Evolutionary conservation across 129 eudicot species (phyloP).

Genomic region (Flaveria sonorensis): DNA sequence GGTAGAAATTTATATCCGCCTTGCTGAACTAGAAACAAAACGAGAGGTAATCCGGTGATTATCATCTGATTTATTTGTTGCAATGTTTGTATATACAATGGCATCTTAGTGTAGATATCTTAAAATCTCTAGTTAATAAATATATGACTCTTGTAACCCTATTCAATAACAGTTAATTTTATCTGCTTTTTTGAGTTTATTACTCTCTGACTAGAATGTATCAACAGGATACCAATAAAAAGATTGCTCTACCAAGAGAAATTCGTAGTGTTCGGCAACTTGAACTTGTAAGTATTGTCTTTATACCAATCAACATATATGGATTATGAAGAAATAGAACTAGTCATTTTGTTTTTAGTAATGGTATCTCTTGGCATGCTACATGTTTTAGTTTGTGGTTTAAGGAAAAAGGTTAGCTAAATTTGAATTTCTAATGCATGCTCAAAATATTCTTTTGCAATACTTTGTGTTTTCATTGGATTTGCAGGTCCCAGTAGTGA

Average conservation of each 20-base stretch:
- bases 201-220: slow-evolving; percentile 25
- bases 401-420: neutral
- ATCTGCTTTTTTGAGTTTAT: neutral
- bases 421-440: neutral
- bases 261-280: slow-evolving; percentile 84
- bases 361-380: neutral
- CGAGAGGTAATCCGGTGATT: slow-evolving; percentile 59
- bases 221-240: slow-evolving; percentile 84
- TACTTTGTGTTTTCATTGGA: slow-evolving; percentile 16
- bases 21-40: slow-evolving; percentile 94
- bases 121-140: neutral
- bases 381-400: neutral
- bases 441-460: neutral
- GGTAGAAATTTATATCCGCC: slow-evolving; percentile 93
- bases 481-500: slow-evolving; percentile 92
- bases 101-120: neutral
- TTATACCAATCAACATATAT: neutral
- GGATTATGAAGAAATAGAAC: slow-evolving; percentile 2
- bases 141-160: slow-evolving; percentile 1
- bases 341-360: neutral
- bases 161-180: neutral
- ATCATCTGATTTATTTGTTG: slow-evolving; percentile 8
- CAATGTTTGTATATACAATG: neutral
- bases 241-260: slow-evolving; percentile 83
- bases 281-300: slow-evolving; percentile 67